Conservation (phyloP, 2,329 filamentous ascomycete genomes). For the Colletotrichum lindemuthianum region DNA sequence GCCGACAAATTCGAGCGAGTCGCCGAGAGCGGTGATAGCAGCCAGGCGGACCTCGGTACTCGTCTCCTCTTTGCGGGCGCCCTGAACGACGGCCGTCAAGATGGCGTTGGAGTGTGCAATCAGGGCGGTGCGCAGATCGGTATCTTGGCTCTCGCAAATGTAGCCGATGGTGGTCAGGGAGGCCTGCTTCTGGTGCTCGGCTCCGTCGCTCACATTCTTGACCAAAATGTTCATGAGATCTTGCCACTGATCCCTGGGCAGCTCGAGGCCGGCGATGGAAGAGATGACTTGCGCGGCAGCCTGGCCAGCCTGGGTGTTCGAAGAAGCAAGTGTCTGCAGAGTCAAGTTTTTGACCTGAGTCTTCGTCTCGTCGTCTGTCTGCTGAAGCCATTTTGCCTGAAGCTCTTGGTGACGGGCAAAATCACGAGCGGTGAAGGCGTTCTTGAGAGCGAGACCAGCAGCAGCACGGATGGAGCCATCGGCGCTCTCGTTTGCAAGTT, state of each 20-base stretch:
- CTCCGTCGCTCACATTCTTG: conserved; percentile 89
- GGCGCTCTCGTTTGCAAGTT: conserved; percentile 90
- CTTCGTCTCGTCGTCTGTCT: conserved; percentile 85
- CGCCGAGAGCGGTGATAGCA: conserved; percentile 92
- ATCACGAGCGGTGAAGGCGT: conserved; percentile 96
- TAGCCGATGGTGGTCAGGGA: conserved; percentile 97
- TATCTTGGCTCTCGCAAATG: conserved; percentile 95
- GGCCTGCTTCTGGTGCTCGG: conserved; percentile 90
- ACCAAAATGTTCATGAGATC: conserved; percentile 91
- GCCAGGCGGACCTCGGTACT: conserved; percentile 91
- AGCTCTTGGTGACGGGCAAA: conserved; percentile 86
- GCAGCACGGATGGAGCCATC: conserved; percentile 88
- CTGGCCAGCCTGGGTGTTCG: conserved; percentile 83
- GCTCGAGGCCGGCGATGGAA: conserved; percentile 92
- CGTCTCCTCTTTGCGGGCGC: conserved; percentile 93
- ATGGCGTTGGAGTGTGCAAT: conserved; percentile 95
- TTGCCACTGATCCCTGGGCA: conserved; percentile 91
- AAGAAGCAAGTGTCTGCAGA: conserved; percentile 85
- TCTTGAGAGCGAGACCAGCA: conserved; percentile 96
- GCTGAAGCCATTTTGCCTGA: conserved; percentile 91
- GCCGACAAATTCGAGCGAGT: conserved; percentile 96
- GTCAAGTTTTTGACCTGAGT: conserved; percentile 87
- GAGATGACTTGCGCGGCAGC: conserved; percentile 95
- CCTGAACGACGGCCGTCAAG: conserved; percentile 96
- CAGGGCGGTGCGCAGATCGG: conserved; percentile 83